Conservation (phyloP, 495 filamentous ascomycete species). For the Aspergillus carlsbadensis region DNA sequence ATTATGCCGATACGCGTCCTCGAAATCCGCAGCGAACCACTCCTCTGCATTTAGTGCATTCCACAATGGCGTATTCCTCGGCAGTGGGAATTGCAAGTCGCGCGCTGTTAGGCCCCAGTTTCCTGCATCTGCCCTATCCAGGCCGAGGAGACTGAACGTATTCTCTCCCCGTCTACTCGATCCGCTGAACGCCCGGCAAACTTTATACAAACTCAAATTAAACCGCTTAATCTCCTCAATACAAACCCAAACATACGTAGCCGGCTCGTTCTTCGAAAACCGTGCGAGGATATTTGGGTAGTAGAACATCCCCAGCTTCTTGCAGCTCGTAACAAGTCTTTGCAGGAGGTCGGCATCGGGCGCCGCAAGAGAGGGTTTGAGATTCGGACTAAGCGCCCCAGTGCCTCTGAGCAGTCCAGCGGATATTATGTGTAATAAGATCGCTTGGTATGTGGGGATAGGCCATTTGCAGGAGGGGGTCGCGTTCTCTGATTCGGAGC, state of each 20-base stretch:
- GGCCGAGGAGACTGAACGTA: too few relatives aligned
- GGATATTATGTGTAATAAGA: conserved; percentile 31
- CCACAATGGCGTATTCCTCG: too few relatives aligned
- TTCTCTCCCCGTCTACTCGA: too few relatives aligned
- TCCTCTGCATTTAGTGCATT: too few relatives aligned
- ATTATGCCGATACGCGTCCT: too few relatives aligned
- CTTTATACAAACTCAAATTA: background rate
- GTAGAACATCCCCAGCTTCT: conserved; percentile 28
- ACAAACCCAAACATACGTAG: background rate
- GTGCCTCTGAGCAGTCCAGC: conserved; percentile 3
- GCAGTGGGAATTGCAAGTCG: too few relatives aligned
- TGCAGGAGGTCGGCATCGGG: conserved; percentile 14
- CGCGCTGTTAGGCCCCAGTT: too few relatives aligned
- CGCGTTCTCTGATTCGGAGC: conserved; percentile 11
- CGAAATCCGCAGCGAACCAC: too few relatives aligned
- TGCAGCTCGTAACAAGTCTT: conserved; percentile 26
- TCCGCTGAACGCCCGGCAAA: background rate
- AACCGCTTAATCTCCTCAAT: background rate
- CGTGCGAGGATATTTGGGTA: conserved; percentile 29
- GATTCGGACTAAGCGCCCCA: too few relatives aligned
- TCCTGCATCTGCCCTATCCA: too few relatives aligned
- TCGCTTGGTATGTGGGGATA: conserved; percentile 33
- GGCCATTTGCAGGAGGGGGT: conserved; percentile 20
- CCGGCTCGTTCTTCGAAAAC: background rate
- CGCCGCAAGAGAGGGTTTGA: too few relatives aligned